phyloP scores from a whole-genome alignment of 768 basidiomycete genomes.

The Suillus subluteus region DNA sequence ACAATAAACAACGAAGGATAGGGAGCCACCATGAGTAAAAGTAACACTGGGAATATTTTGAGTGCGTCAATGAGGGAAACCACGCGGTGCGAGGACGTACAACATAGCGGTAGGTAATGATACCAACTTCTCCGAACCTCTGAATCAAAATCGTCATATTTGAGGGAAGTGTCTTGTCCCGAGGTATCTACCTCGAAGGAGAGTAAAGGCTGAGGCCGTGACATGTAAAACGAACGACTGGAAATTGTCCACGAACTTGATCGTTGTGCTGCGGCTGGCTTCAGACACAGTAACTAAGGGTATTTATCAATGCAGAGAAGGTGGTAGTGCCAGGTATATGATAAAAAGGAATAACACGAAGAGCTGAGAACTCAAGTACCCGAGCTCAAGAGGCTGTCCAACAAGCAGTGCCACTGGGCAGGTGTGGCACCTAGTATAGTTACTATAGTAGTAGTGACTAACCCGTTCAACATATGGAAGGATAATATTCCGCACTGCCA shows the following conservation, averaged over 20 bases:
- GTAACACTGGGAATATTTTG: slow-evolving; percentile 38
- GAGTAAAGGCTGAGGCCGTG: slow-evolving; percentile 25
- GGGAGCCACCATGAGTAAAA: slow-evolving; percentile 66
- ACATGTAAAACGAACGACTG: slow-evolving; percentile 19
- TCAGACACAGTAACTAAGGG: neutral
- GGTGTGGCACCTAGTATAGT: too few species aligned
- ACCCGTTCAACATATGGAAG: too few species aligned
- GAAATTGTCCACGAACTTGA: neutral
- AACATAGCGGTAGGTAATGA: slow-evolving; percentile 58
- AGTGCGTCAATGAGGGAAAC: slow-evolving; percentile 21
- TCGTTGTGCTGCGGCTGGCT: neutral
- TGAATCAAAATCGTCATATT: slow-evolving; percentile 36
- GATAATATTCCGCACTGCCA: too few species aligned
- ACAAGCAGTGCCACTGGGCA: too few species aligned
- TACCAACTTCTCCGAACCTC: slow-evolving; percentile 52
- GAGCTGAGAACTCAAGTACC: neutral
- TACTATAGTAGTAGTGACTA: too few species aligned
- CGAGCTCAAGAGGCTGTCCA: too few species aligned
- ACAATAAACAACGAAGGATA: slow-evolving; percentile 75
- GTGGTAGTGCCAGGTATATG: neutral
- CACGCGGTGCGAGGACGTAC: slow-evolving; percentile 39
- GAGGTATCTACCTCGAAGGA: slow-evolving; percentile 31
- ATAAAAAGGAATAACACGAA: neutral
- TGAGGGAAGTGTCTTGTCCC: slow-evolving; percentile 13
- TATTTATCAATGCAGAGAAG: neutral